Base-by-base conservation (phyloP, 1,284 basidiomycete genomes). In the Coniophora puteana region DNA sequence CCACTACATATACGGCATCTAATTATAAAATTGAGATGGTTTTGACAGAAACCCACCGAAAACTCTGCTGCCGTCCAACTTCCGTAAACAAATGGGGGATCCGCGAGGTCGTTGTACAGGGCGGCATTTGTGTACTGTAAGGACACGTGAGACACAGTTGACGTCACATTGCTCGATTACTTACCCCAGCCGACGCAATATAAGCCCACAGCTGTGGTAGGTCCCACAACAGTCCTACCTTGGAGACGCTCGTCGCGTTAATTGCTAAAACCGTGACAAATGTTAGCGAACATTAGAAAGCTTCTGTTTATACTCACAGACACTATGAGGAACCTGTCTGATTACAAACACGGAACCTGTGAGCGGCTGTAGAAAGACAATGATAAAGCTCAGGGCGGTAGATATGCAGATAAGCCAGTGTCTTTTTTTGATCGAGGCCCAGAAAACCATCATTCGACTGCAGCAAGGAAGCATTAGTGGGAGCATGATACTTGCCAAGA, bases 271-370 rank as follows among this genome's bases (percentile, higher is more conserved):
- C n/a, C n/a, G n/a, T n/a, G n/a, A n/a, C n/a, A n/a, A n/a, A n/a
- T n/a, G n/a, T n/a, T n/a, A n/a, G n/a, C n/a, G n/a, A 22, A 44
- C 10, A 17, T 14, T 21, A 38, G 25, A 43, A 13, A 10, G 8
- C 8, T 31, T 16, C 26, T 10, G 28, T 24, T 27, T 17, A 21
- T 21, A 44, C 59, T 38, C 49, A 78, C 76, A 39, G 16, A 54
- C 31, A 8, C 58, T 52, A 30, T 70, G 54, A 12, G 60, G 45
- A 12, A 63, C 51, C 40, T 72, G 66, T 44, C 62, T 62, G 24
- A 83, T 55, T 46, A 76, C 69, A 45, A 83, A 73, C 21, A 82
- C 63, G 5, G 78, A 65, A 17, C 75, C 72, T 12, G 80, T 79
- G 5, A 83, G 54, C 5, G 80, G 76, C 50, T 79, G 79, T 16